Conservation (phyloP, 2,329 filamentous ascomycete species). For the Aspergillus sergii region DNA sequence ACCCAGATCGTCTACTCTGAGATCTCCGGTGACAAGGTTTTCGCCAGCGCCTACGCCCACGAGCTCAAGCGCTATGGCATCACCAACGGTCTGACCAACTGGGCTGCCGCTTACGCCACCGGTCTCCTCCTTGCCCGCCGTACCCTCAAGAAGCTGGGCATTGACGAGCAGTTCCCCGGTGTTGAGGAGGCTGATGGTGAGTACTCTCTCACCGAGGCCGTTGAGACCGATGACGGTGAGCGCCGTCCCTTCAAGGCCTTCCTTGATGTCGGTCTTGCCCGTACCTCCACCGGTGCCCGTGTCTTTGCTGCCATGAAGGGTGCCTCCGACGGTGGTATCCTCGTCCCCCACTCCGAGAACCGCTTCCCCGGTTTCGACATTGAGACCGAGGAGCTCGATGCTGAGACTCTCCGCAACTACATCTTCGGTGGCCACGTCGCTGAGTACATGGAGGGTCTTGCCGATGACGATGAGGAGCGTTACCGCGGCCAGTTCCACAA, state of each 20-base stretch:
- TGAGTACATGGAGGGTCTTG: conserved; percentile 99
- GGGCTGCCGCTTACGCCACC: conserved; percentile 94
- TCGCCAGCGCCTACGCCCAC: conserved; percentile 89
- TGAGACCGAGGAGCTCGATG: conserved; percentile 95
- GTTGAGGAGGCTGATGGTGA: conserved; percentile 97
- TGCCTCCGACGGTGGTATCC: conserved; percentile 95
- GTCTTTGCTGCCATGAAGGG: conserved; percentile 99
- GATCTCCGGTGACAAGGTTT: conserved; percentile 97
- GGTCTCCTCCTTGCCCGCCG: conserved; percentile 97
- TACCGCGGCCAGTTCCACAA: conserved; percentile 98
- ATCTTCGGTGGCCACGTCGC: conserved; percentile 98
- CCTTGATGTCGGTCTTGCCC: conserved; percentile 96
- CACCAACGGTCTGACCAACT: conserved; percentile 99
- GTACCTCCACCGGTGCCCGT: conserved; percentile 97
- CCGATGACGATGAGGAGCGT: conserved; percentile 99
- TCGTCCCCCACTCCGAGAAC: conserved; percentile 98
- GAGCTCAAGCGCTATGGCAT: conserved; percentile 98
- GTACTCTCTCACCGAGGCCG: conserved; percentile 92
- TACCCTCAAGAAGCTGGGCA: conserved; percentile 92
- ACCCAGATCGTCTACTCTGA: conserved; percentile 96
- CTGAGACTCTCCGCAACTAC: conserved; percentile 97
- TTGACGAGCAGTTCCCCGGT: conserved; percentile 90
- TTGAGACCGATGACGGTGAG: conserved; percentile 80
- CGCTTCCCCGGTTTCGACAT: conserved; percentile 99
- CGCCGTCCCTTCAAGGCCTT: conserved; percentile 99